Evolutionary conservation across 306 rosid species (phyloP).

Genomic region (Lablab purpureus): DNA sequence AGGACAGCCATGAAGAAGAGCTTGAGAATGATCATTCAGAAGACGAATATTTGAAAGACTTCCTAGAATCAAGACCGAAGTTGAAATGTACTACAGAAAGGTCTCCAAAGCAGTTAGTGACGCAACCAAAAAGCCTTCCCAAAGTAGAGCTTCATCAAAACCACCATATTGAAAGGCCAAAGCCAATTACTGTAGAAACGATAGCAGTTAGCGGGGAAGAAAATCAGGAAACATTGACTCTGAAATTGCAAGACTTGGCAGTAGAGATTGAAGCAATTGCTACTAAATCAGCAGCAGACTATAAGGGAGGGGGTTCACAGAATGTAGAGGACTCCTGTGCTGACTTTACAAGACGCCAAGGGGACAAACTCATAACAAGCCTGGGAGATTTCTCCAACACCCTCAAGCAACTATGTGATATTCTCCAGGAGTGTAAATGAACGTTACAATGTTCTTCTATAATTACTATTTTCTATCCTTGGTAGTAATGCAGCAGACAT

Average conservation of each 20-base stretch:
- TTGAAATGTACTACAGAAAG: constrained; percentile 38
- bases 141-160: constrained; percentile 46
- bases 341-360: constrained; percentile 56
- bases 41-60: constrained; percentile 52
- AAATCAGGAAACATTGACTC: constrained; percentile 45
- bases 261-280: constrained; percentile 47
- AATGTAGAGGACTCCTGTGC: constrained; percentile 43
- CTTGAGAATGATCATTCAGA: constrained; percentile 32
- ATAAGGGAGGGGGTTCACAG: constrained; percentile 34
- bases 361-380: constrained; percentile 56
- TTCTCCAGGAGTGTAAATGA: constrained; percentile 52
- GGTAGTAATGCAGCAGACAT: constrained; percentile 16
- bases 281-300: constrained; percentile 51
- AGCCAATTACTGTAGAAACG: neutral
- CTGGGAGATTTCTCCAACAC: constrained; percentile 51
- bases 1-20: constrained; percentile 36
- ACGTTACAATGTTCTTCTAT: neutral
- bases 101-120: constrained; percentile 34
- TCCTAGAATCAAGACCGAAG: constrained; percentile 39
- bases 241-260: constrained; percentile 58
- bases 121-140: constrained; percentile 34
- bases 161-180: constrained; percentile 18
- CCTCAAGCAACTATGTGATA: constrained; percentile 51
- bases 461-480: constrained; percentile 16
- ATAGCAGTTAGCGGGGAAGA: constrained; percentile 41